Conservation (phyloP, 768 basidiomycete species). For the Botryobasidium botryosum region DNA sequence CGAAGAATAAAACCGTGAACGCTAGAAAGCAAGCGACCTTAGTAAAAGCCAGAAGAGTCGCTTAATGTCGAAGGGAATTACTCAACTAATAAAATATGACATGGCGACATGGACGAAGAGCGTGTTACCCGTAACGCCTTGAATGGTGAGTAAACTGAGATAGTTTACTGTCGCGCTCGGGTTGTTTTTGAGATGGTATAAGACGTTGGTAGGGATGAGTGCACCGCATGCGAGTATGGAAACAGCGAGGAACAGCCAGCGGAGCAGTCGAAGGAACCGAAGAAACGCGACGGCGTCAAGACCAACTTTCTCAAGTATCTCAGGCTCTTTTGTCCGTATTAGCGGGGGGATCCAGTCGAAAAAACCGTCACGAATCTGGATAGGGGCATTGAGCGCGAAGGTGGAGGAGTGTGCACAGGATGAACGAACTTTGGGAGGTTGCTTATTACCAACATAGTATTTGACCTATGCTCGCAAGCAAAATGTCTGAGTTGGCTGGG, state of each 20-base stretch:
- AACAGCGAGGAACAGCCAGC: slow-evolving; percentile 49
- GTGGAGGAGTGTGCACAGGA: neutral
- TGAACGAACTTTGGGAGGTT: slow-evolving; percentile 28
- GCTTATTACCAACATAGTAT: slow-evolving; percentile 63
- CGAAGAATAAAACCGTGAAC: slow-evolving; percentile 44
- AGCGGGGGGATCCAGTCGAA: slow-evolving; percentile 87
- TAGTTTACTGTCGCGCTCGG: slow-evolving; percentile 28
- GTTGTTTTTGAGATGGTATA: slow-evolving; percentile 48
- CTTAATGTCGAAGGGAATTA: slow-evolving; percentile 7
- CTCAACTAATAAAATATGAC: slow-evolving; percentile 58
- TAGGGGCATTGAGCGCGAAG: slow-evolving; percentile 24
- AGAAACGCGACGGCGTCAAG: slow-evolving; percentile 88
- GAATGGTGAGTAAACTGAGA: slow-evolving; percentile 73
- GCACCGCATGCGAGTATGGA: slow-evolving; percentile 48
- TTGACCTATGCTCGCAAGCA: slow-evolving; percentile 30
- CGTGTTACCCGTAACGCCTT: slow-evolving; percentile 51
- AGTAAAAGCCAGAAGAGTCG: slow-evolving; percentile 9
- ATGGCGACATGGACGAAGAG: slow-evolving; percentile 75
- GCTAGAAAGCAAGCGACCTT: slow-evolving; percentile 16
- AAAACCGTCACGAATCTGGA: slow-evolving; percentile 58
- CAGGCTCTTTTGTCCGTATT: slow-evolving; percentile 68
- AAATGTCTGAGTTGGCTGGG: slow-evolving; percentile 2
- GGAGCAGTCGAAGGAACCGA: slow-evolving; percentile 76
- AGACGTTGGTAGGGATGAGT: slow-evolving; percentile 73
- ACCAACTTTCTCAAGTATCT: slow-evolving; percentile 73